Percentiles rank a stretch among this genome's conserved stretches.
phyloP scores from a whole-genome alignment of 2,329 filamentous ascomycete genomes.

The Aureobasidium musti region DNA sequence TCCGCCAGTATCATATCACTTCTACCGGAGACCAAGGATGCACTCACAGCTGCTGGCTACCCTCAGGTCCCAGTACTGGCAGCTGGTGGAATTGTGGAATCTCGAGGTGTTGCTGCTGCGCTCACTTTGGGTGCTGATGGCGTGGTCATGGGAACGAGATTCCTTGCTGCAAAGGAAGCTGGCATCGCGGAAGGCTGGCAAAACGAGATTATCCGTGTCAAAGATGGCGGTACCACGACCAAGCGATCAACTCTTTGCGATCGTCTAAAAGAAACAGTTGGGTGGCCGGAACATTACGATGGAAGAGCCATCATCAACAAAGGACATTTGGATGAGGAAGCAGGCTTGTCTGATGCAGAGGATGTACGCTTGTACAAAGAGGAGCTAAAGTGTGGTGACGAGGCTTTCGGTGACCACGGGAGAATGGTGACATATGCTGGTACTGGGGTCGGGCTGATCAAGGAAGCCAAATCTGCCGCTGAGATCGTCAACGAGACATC shows the following conservation, averaged over 20 bases:
- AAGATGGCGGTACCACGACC: slow-evolving; percentile 55
- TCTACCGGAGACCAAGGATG: slow-evolving; percentile 58
- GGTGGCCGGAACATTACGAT: slow-evolving; percentile 60
- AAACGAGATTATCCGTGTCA: slow-evolving; percentile 48
- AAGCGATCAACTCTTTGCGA: slow-evolving; percentile 56
- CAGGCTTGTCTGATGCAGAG: slow-evolving; percentile 45
- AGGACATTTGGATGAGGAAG: slow-evolving; percentile 49
- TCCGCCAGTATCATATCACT: slow-evolving; percentile 59
- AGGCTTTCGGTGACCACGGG: slow-evolving; percentile 49
- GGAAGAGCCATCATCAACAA: slow-evolving; percentile 59
- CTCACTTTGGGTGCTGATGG: slow-evolving; percentile 56
- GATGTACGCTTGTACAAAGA: slow-evolving; percentile 48
- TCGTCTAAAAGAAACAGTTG: slow-evolving; percentile 55
- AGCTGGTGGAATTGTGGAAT: slow-evolving; percentile 59
- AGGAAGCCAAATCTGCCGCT: slow-evolving; percentile 50
- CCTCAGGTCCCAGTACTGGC: slow-evolving; percentile 44
- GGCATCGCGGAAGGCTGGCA: slow-evolving; percentile 49
- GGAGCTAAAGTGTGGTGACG: slow-evolving; percentile 51
- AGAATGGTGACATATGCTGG: slow-evolving; percentile 64
- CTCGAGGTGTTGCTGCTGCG: slow-evolving; percentile 54
- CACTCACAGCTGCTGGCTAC: slow-evolving; percentile 41
- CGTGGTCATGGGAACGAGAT: slow-evolving; percentile 63
- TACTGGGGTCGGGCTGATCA: slow-evolving; percentile 60
- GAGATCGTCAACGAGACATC: slow-evolving; percentile 54
- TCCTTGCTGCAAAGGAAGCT: slow-evolving; percentile 56